Evolutionary conservation across 2,329 filamentous ascomycete species (phyloP), one percentile per base, ranked within the genome.

Genomic region (Cercospora sp.): DNA sequence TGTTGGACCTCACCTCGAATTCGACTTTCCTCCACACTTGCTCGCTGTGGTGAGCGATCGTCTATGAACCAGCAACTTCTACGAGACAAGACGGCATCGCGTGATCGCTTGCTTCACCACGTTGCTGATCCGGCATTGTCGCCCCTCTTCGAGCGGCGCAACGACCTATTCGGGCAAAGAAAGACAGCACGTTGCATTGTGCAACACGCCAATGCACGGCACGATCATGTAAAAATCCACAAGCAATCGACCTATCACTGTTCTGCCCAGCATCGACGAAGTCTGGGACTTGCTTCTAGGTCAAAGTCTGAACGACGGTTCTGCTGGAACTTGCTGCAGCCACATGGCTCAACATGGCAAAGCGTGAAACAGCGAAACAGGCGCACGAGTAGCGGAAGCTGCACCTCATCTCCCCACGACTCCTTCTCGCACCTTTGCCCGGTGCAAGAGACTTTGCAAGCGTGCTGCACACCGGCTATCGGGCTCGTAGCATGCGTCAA

Each of bases 331-430:
- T 51, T 26, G 18, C 13, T 48, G 36, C 39, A 63, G 60, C 60
- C 60, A 63, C 60, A 53, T 9, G 23, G 26, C 60, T 63, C 61
- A 20, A 63, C 28, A 33, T 9, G 61, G 61, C 30, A 53, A 63
- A 57, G 61, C 61, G 61, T 63, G 48, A 53, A 53, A 63, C 61
- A 31, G 61, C 55, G 48, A 28, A 53, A 63, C 61, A 31, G 18
- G 45, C 31, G 30, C 61, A 63, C 61, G 61, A 63, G 26, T 63
- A 63, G 60, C 39, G 26, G 20, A 10, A 55, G 13, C 39, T 18
- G 28, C 30, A 36, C 31, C 31, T 57, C 61, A 30, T 63, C 61
- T 26, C 36, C 61, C 61, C 45, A 36, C 61, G 61, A 63, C 61
- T 63, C 61, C 61, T 55, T 13, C 45, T 57, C 61, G 36, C 31